phyloP scores from a whole-genome alignment of 495 filamentous ascomycete species.

The Glarea lozoyensis region DNA sequence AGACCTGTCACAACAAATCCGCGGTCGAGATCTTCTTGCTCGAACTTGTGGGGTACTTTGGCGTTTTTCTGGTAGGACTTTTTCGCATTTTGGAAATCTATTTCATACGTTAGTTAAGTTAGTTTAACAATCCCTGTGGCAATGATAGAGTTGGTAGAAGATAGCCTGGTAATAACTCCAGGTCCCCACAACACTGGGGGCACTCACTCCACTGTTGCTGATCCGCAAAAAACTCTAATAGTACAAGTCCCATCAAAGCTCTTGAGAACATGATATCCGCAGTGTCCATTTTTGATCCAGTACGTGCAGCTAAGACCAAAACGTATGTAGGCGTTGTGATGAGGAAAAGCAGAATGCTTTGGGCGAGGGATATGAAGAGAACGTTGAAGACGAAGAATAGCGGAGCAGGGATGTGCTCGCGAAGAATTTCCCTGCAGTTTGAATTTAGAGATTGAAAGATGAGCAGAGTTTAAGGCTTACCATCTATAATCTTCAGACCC shows the following conservation, averaged over 20 bases:
- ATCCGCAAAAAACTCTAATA: slow-evolving; percentile 76
- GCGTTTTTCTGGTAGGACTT: slow-evolving; percentile 59
- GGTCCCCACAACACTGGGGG: slow-evolving; percentile 1
- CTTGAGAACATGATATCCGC: slow-evolving; percentile 63
- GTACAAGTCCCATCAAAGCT: slow-evolving; percentile 56
- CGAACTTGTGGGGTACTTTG: slow-evolving; percentile 53
- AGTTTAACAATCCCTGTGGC: too few relatives aligned
- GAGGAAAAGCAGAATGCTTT: slow-evolving; percentile 68
- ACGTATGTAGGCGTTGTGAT: slow-evolving; percentile 78
- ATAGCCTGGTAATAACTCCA: too few relatives aligned
- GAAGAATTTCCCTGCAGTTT: slow-evolving; percentile 17
- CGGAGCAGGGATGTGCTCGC: slow-evolving; percentile 24
- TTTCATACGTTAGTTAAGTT: slow-evolving; percentile 12
- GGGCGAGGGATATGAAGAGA: slow-evolving; percentile 75
- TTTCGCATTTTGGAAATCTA: slow-evolving; percentile 76
- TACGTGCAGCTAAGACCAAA: slow-evolving; percentile 45
- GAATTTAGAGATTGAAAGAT: background rate
- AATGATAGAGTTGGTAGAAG: too few relatives aligned
- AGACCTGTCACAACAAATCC: slow-evolving; percentile 83
- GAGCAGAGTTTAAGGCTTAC: slow-evolving; percentile 26
- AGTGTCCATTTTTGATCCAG: slow-evolving; percentile 32
- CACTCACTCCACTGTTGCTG: slow-evolving; percentile 80
- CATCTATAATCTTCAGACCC: slow-evolving; percentile 95
- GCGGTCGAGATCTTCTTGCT: slow-evolving; percentile 73
- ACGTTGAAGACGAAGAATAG: slow-evolving; percentile 81